Conservation (phyloP, 2,329 filamentous ascomycete species). For the Colletotrichum australisinense region DNA sequence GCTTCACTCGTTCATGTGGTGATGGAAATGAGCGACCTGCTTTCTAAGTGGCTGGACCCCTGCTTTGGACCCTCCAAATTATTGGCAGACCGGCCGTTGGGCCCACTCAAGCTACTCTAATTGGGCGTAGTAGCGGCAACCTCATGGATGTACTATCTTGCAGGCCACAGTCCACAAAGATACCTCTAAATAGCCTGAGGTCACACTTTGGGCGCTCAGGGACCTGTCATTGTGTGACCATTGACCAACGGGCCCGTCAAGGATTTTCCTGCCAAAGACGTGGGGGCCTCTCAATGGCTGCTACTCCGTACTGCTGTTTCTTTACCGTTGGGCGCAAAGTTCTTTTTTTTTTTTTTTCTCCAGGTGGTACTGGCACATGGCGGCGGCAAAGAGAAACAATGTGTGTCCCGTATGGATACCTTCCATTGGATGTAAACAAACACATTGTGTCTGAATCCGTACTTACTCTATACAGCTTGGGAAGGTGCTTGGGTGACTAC, state of each 20-base stretch:
- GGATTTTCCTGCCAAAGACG: constrained; percentile 3
- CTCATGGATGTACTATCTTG: neutral
- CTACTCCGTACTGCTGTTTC: neutral
- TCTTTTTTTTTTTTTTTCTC: no score
- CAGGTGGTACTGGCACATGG: no score
- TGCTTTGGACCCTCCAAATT: constrained; percentile 7
- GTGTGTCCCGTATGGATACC: no score
- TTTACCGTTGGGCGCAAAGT: neutral
- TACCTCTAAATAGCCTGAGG: constrained; percentile 1
- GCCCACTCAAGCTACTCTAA: neutral
- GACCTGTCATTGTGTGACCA: neutral
- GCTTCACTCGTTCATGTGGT: constrained; percentile 29
- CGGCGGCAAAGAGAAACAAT: no score
- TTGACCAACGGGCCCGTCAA: neutral
- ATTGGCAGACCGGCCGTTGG: constrained; percentile 4
- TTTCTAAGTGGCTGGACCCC: constrained; percentile 23
- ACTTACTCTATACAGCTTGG: neutral
- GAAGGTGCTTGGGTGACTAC: neutral
- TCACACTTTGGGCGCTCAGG: constrained; percentile 11
- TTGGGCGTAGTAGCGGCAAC: neutral
- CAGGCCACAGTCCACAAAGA: neutral
- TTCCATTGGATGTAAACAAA: no score
- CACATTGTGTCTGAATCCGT: neutral
- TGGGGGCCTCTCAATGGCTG: constrained; percentile 30
- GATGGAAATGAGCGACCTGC: constrained; percentile 33